Percentiles rank a stretch among this genome's conserved stretches.
These are phyloP conservation scores for Ophiostoma piceae DNA, from an alignment of 2,329 filamentous ascomycete genomes.

Conservation along the genomic window DNA sequence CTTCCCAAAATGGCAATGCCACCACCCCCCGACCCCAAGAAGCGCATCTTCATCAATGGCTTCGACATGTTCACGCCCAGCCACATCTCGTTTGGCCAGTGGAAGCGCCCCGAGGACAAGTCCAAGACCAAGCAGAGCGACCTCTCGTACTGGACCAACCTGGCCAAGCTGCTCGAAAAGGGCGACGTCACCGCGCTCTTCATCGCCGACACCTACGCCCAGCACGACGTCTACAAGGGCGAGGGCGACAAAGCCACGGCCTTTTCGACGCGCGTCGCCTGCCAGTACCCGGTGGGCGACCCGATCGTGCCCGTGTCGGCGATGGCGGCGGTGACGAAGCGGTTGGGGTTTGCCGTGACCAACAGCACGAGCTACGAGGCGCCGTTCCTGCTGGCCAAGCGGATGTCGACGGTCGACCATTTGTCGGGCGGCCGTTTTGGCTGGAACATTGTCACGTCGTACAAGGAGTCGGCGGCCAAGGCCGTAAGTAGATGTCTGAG, in stretches of 20 bases:
- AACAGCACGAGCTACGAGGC: constrained; percentile 23
- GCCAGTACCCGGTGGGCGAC: constrained; percentile 18
- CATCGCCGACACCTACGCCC: constrained; percentile 22
- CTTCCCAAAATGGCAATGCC: constrained; percentile 6
- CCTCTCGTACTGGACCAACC: constrained; percentile 20
- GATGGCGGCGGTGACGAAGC: constrained; percentile 27
- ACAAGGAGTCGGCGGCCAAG: constrained; percentile 22
- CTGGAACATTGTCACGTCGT: constrained; percentile 29
- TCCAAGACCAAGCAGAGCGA: constrained; percentile 18
- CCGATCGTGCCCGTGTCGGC: constrained; percentile 22
- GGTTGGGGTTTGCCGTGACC: constrained; percentile 26
- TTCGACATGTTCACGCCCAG: constrained; percentile 6
- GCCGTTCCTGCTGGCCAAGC: constrained; percentile 25
- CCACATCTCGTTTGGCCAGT: constrained; percentile 17
- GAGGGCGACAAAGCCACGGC: constrained; percentile 17
- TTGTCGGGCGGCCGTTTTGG: constrained; percentile 26
- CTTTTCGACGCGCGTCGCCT: background rate
- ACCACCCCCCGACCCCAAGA: background rate
- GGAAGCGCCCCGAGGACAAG: constrained; percentile 20
- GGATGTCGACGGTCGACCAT: constrained; percentile 26
- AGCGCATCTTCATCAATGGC: constrained; percentile 10
- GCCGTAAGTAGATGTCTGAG: constrained; percentile 21
- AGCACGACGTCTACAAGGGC: constrained; percentile 18
- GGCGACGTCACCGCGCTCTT: constrained; percentile 21
- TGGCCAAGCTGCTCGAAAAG: constrained; percentile 22